These are phyloP conservation scores for Eremothecium sinecaudum DNA, from an alignment of 1,139 yeast species.

Conservation along the genomic window DNA sequence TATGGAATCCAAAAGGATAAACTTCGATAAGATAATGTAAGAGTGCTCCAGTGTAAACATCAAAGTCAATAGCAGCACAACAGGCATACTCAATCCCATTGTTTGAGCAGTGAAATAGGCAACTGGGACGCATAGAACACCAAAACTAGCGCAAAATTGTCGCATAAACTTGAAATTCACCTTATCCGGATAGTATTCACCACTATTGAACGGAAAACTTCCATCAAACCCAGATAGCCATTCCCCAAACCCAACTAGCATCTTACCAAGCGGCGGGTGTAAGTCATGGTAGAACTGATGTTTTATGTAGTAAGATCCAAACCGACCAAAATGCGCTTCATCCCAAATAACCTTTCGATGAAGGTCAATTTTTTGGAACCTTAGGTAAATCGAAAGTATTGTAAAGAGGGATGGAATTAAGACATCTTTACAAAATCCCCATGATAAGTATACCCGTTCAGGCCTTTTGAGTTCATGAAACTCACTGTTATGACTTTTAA, in stretches of 20 bases:
- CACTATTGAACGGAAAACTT: slow-evolving; percentile 55
- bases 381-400: slow-evolving; percentile 36
- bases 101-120: slow-evolving; percentile 51
- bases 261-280: slow-evolving; percentile 71
- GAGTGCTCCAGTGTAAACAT: slow-evolving; percentile 61
- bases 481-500: too few relatives aligned
- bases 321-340: slow-evolving; percentile 73
- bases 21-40: slow-evolving; percentile 57
- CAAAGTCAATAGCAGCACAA: slow-evolving; percentile 46
- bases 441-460: too few relatives aligned
- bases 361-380: slow-evolving; percentile 58
- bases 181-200: slow-evolving; percentile 44
- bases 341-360: slow-evolving; percentile 82
- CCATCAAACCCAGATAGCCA: slow-evolving; percentile 63
- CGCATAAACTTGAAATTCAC: slow-evolving; percentile 54
- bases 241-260: slow-evolving; percentile 59
- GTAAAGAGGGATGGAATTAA: not conserved
- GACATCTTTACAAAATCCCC: not conserved
- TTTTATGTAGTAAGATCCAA: slow-evolving; percentile 52
- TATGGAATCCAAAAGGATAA: slow-evolving; percentile 66
- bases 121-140: slow-evolving; percentile 53
- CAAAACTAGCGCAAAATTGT: slow-evolving; percentile 54
- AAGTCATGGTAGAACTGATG: slow-evolving; percentile 69
- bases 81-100: slow-evolving; percentile 37
- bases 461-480: too few relatives aligned